Percentiles rank a stretch among this genome's conserved stretches.
These are phyloP conservation scores for Melocanna baccifera DNA, from an alignment of 176 grass and related monocot genomes.

Conservation along the genomic window DNA sequence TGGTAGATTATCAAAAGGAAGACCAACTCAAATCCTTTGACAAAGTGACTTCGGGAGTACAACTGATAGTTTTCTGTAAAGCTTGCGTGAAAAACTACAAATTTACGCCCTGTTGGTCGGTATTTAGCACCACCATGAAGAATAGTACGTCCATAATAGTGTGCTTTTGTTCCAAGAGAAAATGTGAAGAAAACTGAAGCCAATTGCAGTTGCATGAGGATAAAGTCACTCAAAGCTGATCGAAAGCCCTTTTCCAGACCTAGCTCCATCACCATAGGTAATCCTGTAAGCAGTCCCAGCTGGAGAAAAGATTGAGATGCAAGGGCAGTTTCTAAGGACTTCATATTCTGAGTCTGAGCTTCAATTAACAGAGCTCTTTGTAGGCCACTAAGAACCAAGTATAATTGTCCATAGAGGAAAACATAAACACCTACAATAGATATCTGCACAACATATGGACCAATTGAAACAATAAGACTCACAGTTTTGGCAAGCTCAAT, in stretches of 20 bases:
- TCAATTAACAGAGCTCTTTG: slow-evolving; percentile 64
- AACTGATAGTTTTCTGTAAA: slow-evolving; percentile 92
- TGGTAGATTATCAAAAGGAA: slow-evolving; percentile 86
- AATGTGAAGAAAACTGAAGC: slow-evolving; percentile 98
- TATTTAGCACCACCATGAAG: slow-evolving; percentile 93
- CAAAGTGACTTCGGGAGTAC: slow-evolving; percentile 90
- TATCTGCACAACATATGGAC: slow-evolving; percentile 61
- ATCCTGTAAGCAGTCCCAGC: slow-evolving; percentile 83
- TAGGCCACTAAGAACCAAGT: slow-evolving; percentile 92
- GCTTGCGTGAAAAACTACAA: slow-evolving; percentile 90
- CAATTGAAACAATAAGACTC: slow-evolving; percentile 27
- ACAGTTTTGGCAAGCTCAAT: neutral
- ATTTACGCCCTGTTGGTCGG: slow-evolving; percentile 78
- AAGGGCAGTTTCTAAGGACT: slow-evolving; percentile 93
- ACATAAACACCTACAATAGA: slow-evolving; percentile 85
- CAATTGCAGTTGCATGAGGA: slow-evolving; percentile 93
- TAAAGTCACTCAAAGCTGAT: slow-evolving; percentile 75
- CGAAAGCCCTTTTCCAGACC: slow-evolving; percentile 85
- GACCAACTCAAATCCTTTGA: slow-evolving; percentile 89
- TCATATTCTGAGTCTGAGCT: slow-evolving; percentile 69
- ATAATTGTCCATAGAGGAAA: slow-evolving; percentile 91
- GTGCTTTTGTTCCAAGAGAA: slow-evolving; percentile 93
- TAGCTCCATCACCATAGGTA: slow-evolving; percentile 95
- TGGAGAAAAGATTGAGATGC: slow-evolving; percentile 98
- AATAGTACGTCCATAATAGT: slow-evolving; percentile 89